phyloP scores from a whole-genome alignment of 805 yeast species.

The Ogataea thermomethanolica region DNA sequence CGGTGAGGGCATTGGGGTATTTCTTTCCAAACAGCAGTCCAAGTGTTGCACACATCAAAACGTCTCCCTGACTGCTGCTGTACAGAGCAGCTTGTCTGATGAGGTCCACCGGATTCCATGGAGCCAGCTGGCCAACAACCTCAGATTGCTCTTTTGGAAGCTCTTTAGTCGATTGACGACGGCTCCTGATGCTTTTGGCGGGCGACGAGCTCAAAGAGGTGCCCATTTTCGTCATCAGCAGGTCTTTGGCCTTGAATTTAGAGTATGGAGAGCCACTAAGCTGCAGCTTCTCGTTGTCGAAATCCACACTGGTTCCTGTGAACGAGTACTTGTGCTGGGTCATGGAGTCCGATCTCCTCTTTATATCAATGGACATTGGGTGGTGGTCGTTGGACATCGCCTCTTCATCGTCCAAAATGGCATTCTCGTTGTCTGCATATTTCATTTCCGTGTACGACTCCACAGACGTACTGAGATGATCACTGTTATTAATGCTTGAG shows the following conservation, averaged over 20 bases:
- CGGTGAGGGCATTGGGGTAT: constrained; percentile 31
- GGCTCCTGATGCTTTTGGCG: constrained; percentile 16
- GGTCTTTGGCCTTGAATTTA: constrained; percentile 10
- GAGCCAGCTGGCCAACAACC: constrained; percentile 26
- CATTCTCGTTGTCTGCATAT: constrained; percentile 18
- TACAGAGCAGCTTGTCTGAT: constrained; percentile 51
- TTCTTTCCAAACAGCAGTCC: constrained; percentile 48
- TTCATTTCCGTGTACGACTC: constrained; percentile 8
- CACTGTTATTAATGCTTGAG: constrained; percentile 23
- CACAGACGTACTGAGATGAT: constrained; percentile 21
- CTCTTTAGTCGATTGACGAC: constrained; percentile 23
- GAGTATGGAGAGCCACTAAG: constrained; percentile 22
- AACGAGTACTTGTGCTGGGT: constrained; percentile 29
- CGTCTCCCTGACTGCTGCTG: constrained; percentile 60
- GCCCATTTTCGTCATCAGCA: constrained; percentile 11
- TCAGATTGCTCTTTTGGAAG: neutral
- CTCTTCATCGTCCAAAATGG: constrained; percentile 25
- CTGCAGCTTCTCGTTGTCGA: constrained; percentile 33
- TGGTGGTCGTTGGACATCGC: constrained; percentile 8
- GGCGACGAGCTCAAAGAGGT: constrained; percentile 15
- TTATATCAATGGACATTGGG: constrained; percentile 21
- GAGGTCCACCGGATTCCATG: constrained; percentile 57
- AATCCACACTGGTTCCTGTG: constrained; percentile 33
- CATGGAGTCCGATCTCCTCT: constrained; percentile 8
- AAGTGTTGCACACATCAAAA: constrained; percentile 56